Evolutionary conservation across 2,329 filamentous ascomycete species (phyloP), one percentile per base, ranked within the genome.

Genomic region (Curvularia verruculosa): DNA sequence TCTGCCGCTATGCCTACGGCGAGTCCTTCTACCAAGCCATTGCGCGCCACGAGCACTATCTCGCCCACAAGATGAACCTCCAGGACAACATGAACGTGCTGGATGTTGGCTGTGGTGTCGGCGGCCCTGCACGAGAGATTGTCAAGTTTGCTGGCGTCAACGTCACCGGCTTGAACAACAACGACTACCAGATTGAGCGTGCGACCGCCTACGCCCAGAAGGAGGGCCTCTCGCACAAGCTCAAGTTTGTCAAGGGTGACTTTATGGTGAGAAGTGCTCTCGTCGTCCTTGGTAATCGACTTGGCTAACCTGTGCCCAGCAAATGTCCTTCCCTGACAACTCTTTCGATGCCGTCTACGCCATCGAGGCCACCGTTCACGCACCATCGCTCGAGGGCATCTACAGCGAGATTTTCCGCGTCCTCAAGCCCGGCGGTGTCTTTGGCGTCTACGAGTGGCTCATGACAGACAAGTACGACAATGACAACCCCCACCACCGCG

Each of bases 371-470:
- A 99, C 95, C 3, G 91, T 96, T 49, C 95, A 99, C 77, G 95
- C 95, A 0, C 95, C 94, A 40, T 89, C 87, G 43, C 87, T 98
- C 7, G 90, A 92, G 72, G 93, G 91, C 57, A 92, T 97, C 65
- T 99, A 99, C 82, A 89, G 87, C 75, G 89, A 98, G 78, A 98
- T 98, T 72, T 93, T 89, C 85, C 90, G 91, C 46, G 93, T 97
- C 21, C 84, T 99, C 63, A 99, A 98, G 85, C 95, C 95, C 19
- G 95, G 95, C 59, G 94, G 95, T 77, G 83, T 92, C 49, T 99
- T 98, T 70, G 95, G 94, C 74, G 94, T 98, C 50, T 99, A 98
- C 80, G 95, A 99, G 80, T 98, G 95, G 95, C 84, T 98, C 73
- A 98, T 99, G 95, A 98, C 93, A 6, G 93, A 97, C 62, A 82